Conservation (phyloP, 2,329 filamentous ascomycete species). For the Ceratocystis ficicola region DNA sequence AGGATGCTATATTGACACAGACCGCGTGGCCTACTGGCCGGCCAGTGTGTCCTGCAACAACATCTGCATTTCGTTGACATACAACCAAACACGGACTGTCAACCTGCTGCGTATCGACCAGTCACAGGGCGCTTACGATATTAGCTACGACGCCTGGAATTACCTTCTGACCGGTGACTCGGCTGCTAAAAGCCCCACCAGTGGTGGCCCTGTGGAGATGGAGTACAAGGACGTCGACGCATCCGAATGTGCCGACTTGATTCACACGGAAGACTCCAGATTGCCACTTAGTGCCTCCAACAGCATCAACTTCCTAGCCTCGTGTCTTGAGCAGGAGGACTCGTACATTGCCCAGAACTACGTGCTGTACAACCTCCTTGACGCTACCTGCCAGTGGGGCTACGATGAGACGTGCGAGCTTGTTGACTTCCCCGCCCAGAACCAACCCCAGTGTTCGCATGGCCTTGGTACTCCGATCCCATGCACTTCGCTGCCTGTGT, state of each 20-base stretch:
- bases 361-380: conserved; percentile 42
- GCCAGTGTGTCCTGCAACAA: conserved; percentile 40
- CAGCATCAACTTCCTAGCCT: conserved; percentile 43
- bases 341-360: conserved; percentile 44
- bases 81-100: conserved; percentile 36
- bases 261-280: conserved; percentile 38
- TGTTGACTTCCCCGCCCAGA: conserved; percentile 34
- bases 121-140: conserved; percentile 45
- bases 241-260: conserved; percentile 38
- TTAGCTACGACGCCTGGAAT: conserved; percentile 52
- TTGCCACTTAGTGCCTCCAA: conserved; percentile 44
- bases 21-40: conserved; percentile 52
- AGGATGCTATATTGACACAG: conserved; percentile 48
- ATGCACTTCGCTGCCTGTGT: conserved; percentile 34
- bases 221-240: conserved; percentile 38
- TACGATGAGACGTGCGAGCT: conserved; percentile 41
- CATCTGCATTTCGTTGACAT: conserved; percentile 44
- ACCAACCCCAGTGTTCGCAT: conserved; percentile 42
- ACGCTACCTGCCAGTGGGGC: conserved; percentile 39
- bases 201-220: conserved; percentile 41
- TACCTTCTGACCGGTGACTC: conserved; percentile 41
- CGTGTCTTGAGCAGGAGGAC: conserved; percentile 34
- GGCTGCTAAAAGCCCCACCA: conserved; percentile 35
- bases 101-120: conserved; percentile 48
- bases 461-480: conserved; percentile 30